Base-by-base conservation (phyloP, 257 asterid genomes). In the Plantago major region DNA sequence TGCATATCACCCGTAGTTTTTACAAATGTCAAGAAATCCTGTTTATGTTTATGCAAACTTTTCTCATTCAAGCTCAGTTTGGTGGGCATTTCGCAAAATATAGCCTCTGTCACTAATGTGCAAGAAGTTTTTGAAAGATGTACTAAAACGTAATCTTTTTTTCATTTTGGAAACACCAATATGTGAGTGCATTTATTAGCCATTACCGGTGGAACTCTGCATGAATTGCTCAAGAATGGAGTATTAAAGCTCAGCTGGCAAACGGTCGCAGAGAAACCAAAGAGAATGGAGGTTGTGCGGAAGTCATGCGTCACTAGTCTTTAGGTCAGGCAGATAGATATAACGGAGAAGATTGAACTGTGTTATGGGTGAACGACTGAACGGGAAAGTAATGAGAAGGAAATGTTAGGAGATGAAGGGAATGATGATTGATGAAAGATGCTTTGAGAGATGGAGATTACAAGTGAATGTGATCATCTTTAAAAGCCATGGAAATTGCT, bases 181-280 rank as follows among this genome's bases (percentile, higher is more conserved):
- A n/a, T n/a, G n/a, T n/a, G n/a, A n/a, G n/a, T n/a, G n/a, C n/a
- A n/a, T n/a, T n/a, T n/a, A n/a, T n/a, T 83, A 79, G 80, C 28
- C 85, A 81, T n/a, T 86, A 86, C 44, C 87, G 91, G 3, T 83
- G 91, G 91, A 86, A 86, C 49, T 86, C 91, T 10, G 76, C 78
- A 51, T 44, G 12, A 68, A 72, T 28, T 87, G 87, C n/a, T n/a
- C n/a, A n/a, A n/a, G n/a, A n/a, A n/a, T n/a, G n/a, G n/a, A 2
- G 81, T 86, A 42, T 81, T 87, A 3, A 10, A 83, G 3, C 71
- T 86, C 16, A 73, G 83, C 11, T 86, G 95, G 91, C 85, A 87
- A 7, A 81, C 83, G 71, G 83, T 75, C 3, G 88, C 89, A 2
- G 89, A 86, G 59, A 91, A 83, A 6, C 76, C 12, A 88, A 83